Conservation (phyloP, 805 yeast species). For the Grigorovia transvaalensis region DNA sequence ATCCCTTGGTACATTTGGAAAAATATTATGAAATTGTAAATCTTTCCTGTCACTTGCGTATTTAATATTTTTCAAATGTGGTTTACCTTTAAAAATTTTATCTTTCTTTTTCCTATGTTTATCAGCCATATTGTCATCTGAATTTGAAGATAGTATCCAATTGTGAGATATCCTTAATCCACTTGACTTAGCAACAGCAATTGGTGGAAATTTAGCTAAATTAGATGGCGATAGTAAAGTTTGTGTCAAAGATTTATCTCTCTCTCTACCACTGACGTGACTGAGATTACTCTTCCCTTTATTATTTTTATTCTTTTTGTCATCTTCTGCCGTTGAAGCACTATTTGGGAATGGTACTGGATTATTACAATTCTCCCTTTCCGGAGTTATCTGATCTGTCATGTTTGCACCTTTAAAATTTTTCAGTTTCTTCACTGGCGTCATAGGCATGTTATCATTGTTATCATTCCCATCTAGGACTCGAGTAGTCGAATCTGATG, state of each 20-base stretch:
- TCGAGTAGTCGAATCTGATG: too few species aligned
- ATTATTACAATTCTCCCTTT: background rate
- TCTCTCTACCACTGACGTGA: background rate
- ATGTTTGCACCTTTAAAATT: background rate
- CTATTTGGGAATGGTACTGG: background rate
- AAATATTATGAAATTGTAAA: slow-evolving; percentile 48
- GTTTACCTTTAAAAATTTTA: too few species aligned
- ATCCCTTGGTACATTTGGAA: slow-evolving; percentile 30
- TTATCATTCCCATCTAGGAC: too few species aligned
- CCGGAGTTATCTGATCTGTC: background rate
- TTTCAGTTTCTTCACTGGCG: background rate
- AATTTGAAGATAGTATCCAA: background rate
- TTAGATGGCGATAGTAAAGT: slow-evolving; percentile 13
- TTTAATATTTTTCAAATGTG: slow-evolving; percentile 12
- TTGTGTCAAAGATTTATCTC: background rate
- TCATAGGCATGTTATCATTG: background rate
- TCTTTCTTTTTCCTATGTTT: background rate
- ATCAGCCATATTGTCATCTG: background rate
- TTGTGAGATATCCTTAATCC: background rate
- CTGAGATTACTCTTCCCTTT: background rate
- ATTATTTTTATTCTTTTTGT: too few species aligned
- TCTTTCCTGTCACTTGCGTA: slow-evolving; percentile 42
- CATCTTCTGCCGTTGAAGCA: background rate
- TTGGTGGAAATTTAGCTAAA: background rate
- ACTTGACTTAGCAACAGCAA: background rate